phyloP scores from a whole-genome alignment of 2,329 filamentous ascomycete genomes.

The Keithomyces neogunnii region DNA sequence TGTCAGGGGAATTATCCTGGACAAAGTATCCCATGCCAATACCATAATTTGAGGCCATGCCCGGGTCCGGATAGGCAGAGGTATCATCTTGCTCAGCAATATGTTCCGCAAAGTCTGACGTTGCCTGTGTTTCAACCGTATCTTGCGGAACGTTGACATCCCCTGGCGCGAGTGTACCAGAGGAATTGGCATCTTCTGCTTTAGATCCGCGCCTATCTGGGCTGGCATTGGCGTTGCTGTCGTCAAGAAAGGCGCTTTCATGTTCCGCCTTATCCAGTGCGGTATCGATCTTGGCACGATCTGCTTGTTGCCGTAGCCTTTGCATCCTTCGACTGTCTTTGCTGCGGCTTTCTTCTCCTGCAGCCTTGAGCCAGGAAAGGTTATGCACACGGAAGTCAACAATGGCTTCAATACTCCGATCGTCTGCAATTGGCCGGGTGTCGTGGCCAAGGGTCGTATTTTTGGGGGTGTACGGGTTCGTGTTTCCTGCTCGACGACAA shows the following conservation, averaged over 20 bases:
- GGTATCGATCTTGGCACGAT: conserved; percentile 47
- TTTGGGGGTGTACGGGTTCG: conserved; percentile 75
- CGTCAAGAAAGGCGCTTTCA: conserved; percentile 13
- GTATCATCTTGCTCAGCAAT: conserved; percentile 11
- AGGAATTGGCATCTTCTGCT: neutral
- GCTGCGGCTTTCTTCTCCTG: conserved; percentile 49
- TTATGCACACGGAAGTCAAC: conserved; percentile 91
- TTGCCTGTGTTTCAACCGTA: neutral
- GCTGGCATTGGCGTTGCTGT: conserved; percentile 1
- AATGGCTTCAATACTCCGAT: conserved; percentile 79
- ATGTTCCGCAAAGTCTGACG: neutral
- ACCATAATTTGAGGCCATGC: conserved; percentile 35
- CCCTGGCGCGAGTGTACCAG: neutral
- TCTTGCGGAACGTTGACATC: neutral
- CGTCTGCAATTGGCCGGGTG: conserved; percentile 82
- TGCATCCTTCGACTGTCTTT: conserved; percentile 50
- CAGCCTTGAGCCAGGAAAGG: conserved; percentile 65
- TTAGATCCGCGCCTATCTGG: neutral
- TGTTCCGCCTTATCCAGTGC: conserved; percentile 19
- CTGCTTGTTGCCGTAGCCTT: conserved; percentile 45
- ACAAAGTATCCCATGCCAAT: conserved; percentile 55
- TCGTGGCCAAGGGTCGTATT: conserved; percentile 85
- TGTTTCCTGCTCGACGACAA: conserved; percentile 60
- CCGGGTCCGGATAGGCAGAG: conserved; percentile 40
- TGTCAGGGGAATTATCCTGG: conserved; percentile 47